Conservation (phyloP, 371 early-diverging fungal genomes). For the Circinella minor region DNA sequence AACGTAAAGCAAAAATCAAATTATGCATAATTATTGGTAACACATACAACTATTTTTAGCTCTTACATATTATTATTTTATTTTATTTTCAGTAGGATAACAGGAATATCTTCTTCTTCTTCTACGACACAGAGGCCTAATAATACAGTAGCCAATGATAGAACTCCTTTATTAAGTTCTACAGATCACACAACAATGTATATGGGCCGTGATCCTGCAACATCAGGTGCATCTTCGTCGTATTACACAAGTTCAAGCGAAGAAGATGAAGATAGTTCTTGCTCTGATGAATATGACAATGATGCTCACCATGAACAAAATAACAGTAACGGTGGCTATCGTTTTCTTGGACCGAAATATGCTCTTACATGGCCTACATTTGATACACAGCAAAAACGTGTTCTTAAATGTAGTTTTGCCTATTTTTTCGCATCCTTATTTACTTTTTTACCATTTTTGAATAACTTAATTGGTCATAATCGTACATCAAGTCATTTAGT, state of each 20-base stretch:
- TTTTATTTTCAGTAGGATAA: too few relatives aligned
- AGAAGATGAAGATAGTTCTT: too few relatives aligned
- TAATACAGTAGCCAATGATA: neutral
- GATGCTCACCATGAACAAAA: neutral
- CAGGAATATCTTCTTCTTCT: too few relatives aligned
- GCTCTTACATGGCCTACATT: constrained; percentile 6
- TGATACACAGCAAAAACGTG: constrained; percentile 42
- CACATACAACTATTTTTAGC: too few relatives aligned
- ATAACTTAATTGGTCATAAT: constrained; percentile 50
- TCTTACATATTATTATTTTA: too few relatives aligned
- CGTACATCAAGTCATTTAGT: constrained; percentile 64
- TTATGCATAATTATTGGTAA: neutral
- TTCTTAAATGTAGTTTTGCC: constrained; percentile 68
- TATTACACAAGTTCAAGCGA: too few relatives aligned
- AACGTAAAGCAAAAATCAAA: neutral
- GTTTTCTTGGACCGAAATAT: neutral
- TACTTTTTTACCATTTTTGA: constrained; percentile 64
- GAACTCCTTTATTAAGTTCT: neutral
- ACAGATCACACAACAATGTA: too few relatives aligned
- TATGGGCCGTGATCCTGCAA: too few relatives aligned
- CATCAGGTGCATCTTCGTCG: too few relatives aligned
- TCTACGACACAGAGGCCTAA: too few relatives aligned
- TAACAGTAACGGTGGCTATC: neutral
- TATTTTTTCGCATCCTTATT: constrained; percentile 66
- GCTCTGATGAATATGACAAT: neutral